These are phyloP conservation scores for Trichoderma orchidacearum DNA, from an alignment of 495 filamentous ascomycete species.

Conservation along the genomic window DNA sequence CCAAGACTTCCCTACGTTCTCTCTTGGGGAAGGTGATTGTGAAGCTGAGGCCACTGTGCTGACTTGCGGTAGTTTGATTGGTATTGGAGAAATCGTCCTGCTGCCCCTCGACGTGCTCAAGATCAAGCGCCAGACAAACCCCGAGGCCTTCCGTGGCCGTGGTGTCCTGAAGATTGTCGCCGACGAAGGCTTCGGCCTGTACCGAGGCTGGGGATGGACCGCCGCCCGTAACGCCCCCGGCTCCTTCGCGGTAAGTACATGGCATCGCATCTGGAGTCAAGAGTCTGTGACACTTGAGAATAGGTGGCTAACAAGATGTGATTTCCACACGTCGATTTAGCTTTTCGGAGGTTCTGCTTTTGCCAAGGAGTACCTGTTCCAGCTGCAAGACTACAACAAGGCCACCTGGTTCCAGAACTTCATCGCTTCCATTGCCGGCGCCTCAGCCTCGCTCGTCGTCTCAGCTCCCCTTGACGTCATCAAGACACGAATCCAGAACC, in stretches of 20 bases:
- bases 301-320: neutral
- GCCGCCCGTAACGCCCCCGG: constrained; percentile 94
- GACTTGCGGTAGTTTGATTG: constrained; percentile 54
- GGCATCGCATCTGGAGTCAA: neutral
- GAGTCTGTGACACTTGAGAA: neutral
- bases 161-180: constrained; percentile 78
- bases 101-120: constrained; percentile 94
- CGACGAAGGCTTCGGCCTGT: constrained; percentile 93
- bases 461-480: constrained; percentile 96
- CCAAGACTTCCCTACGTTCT: neutral
- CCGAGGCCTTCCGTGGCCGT: constrained; percentile 90
- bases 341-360: constrained; percentile 98
- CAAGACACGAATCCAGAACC: constrained; percentile 98
- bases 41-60: constrained; percentile 4
- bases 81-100: constrained; percentile 92
- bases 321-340: constrained; percentile 26
- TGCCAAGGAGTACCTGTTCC: constrained; percentile 89
- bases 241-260: constrained; percentile 72
- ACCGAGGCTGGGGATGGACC: constrained; percentile 95
- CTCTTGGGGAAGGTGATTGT: too few species aligned
- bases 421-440: constrained; percentile 86
- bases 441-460: constrained; percentile 80
- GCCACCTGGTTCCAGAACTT: constrained; percentile 97
- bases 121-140: constrained; percentile 99
- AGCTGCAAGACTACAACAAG: constrained; percentile 81